Base-by-base conservation (phyloP, 2,329 filamentous ascomycete genomes). In the Monosporascus sp. region DNA sequence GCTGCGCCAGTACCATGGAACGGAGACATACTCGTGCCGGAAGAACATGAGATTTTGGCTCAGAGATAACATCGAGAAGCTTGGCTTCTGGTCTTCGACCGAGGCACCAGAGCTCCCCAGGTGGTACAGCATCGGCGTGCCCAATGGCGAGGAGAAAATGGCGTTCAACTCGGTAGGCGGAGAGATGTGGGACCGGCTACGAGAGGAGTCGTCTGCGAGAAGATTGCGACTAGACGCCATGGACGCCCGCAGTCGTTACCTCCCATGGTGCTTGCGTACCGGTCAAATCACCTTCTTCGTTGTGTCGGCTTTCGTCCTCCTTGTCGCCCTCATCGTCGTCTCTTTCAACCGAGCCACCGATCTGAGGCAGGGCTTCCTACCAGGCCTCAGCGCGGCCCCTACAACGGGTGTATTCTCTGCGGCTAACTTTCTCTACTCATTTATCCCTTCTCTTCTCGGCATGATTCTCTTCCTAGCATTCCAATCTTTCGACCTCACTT, bases 401-500 rank as follows among this genome's bases (percentile, higher is more conserved):
- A 74, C 79, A 3, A 63, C 71, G 0, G 75, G 75, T 26, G 89
- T 87, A 19, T 97, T 95, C 70, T 95, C 90, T 1, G 77, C 89
- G 0, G 89, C 91, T 49, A 91, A 96, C 70, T 97, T 97, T 72
- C 73, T 96, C 49, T 97, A 91, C 74, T 84, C 82, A 56, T 91
- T 92, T 69, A 52, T 92, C 22, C 88, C 89, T 0, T 82, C 86
- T 3, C 61, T 88, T 0, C 66, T 91, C 27, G 89, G 85, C 5
- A 81, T 85, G 63, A 60, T 88, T 17, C 72, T 89, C 48, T 88
- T 86, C 66, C 78, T 91, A 46, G 68, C 80, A 49, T 85, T 89
- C 67, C 81, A 88, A 56, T 78, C 81, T 35, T 70, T 91, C 52
- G 88, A 91, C 63, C 77, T 83, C 64, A 76, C 80, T 2, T 66